Evolutionary conservation across 805 yeast species (phyloP).

Genomic region (Cyberlindnera bimundalis): DNA sequence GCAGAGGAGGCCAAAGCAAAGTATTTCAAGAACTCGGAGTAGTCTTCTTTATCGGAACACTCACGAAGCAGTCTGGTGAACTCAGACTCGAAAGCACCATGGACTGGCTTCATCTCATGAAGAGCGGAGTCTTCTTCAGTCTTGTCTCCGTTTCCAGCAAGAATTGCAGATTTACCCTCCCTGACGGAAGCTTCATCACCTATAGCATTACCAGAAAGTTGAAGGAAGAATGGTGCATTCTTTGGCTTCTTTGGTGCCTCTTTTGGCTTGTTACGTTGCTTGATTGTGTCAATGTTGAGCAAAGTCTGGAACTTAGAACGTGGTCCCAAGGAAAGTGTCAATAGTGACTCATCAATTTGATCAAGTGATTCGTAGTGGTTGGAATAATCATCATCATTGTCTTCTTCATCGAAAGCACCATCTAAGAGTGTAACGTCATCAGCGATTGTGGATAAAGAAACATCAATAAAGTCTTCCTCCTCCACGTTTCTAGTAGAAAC

Average conservation of each 20-base stretch:
- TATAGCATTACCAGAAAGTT: slow-evolving; percentile 59
- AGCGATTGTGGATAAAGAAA: slow-evolving; percentile 64
- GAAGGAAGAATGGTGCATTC: slow-evolving; percentile 77
- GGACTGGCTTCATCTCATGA: slow-evolving; percentile 28
- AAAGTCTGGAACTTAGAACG: slow-evolving; percentile 76
- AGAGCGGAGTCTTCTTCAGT: slow-evolving; percentile 8
- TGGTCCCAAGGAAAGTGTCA: slow-evolving; percentile 77
- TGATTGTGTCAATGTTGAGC: slow-evolving; percentile 77
- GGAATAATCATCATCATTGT: slow-evolving; percentile 27
- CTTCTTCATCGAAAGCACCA: slow-evolving; percentile 31
- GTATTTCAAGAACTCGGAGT: slow-evolving; percentile 47
- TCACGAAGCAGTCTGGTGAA: slow-evolving; percentile 66
- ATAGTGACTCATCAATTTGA: slow-evolving; percentile 58
- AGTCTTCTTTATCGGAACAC: slow-evolving; percentile 39
- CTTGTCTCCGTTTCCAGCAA: slow-evolving; percentile 13
- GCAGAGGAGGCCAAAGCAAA: slow-evolving; percentile 70
- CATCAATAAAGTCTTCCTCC: slow-evolving; percentile 64
- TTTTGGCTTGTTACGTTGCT: slow-evolving; percentile 81
- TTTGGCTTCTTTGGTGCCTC: slow-evolving; percentile 87
- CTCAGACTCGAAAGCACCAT: slow-evolving; percentile 61
- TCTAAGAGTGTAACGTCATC: slow-evolving; percentile 71
- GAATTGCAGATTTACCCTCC: slow-evolving; percentile 31
- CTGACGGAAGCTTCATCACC: slow-evolving; percentile 60
- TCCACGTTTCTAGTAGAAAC: slow-evolving; percentile 72
- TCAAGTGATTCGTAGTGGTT: slow-evolving; percentile 48